Percentiles rank a stretch among this genome's conserved stretches.
phyloP scores from a whole-genome alignment of 768 basidiomycete genomes.

The Galerina sulciceps region DNA sequence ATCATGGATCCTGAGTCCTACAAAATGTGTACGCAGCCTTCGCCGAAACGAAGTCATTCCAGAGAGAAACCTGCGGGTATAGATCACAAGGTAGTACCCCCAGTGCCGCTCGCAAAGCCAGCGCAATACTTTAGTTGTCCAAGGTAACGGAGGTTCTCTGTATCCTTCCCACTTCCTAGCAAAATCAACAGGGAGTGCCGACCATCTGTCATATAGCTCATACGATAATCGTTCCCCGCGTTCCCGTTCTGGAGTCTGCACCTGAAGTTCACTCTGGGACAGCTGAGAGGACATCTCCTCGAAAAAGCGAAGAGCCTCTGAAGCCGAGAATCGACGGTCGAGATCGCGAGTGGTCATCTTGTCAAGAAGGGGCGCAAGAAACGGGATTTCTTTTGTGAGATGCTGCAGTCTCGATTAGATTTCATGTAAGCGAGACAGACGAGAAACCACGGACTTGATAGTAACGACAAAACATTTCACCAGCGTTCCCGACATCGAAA shows the following conservation, averaged over 20 bases:
- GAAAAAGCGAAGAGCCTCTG: not conserved
- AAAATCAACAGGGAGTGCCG: not conserved
- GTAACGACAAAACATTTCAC: slow-evolving; percentile 3
- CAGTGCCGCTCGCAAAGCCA: no score
- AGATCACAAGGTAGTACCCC: no score
- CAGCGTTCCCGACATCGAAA: slow-evolving; percentile 27
- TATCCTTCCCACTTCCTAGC: not conserved
- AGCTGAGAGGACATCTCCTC: not conserved
- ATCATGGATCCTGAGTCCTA: no score
- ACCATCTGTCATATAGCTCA: not conserved
- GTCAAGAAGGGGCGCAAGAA: slow-evolving; percentile 2
- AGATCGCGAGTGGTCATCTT: slow-evolving; percentile 2
- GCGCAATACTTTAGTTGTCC: not conserved
- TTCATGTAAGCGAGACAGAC: not conserved
- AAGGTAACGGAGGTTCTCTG: not conserved
- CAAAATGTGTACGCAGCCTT: no score
- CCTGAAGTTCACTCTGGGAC: not conserved
- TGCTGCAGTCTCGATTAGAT: not conserved
- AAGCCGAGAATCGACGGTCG: not conserved
- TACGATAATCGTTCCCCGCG: not conserved
- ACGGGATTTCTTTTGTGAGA: not conserved
- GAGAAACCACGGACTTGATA: slow-evolving; percentile 18
- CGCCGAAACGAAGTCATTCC: no score
- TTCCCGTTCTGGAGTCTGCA: not conserved
- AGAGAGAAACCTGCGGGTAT: no score